Evolutionary conservation across 495 filamentous ascomycete genomes (phyloP), one percentile per base, ranked within the genome.

Genomic region (Venustampulla echinocandica): DNA sequence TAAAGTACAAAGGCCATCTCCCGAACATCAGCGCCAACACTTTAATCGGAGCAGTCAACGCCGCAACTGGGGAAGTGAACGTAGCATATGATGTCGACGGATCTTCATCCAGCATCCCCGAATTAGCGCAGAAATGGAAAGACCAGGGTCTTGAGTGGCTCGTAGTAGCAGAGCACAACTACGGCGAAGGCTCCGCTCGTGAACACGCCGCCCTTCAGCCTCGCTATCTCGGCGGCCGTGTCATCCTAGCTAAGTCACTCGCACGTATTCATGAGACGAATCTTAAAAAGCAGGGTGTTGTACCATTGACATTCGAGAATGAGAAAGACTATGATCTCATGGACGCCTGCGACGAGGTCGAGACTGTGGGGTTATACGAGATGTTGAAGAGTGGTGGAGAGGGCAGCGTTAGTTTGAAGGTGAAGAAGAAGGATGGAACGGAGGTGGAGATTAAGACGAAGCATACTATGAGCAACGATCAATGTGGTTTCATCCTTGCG

Each of bases 261-360:
- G 92, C 92, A 2, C 76, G 92, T 34, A 98, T 98, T 64, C 92
- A 98, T 69, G 93, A 98, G 74, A 95, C 92, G 14, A 98, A 98
- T 67, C 69, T 98, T 23, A 98, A 98, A 81, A 97, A 98, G 73
- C 92, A 98, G 70, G 92, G 92, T 48, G 84, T 98, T 13, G 88
- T 96, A 17, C 92, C 92, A 0, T 67, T 98, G 50, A 93, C 85
- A 0, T 95, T 98, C 57, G 85, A 68, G 1, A 73, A 92, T 58
- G 84, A 85, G 59, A 69, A 67, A n/a, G 93, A 97, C 61, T 98
- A 98, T 61, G 87, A 90, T 50, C 64, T 65, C 42, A 81, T 98
- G 37, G 67, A 73, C 25, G 86, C 87, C 0, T 85, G 87, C 51
- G 92, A 98, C 61, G 69, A 79, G 44, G 86, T 96, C 23, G 69